Conservation (phyloP, 179 eudicot species). For the Silene coronaria region DNA sequence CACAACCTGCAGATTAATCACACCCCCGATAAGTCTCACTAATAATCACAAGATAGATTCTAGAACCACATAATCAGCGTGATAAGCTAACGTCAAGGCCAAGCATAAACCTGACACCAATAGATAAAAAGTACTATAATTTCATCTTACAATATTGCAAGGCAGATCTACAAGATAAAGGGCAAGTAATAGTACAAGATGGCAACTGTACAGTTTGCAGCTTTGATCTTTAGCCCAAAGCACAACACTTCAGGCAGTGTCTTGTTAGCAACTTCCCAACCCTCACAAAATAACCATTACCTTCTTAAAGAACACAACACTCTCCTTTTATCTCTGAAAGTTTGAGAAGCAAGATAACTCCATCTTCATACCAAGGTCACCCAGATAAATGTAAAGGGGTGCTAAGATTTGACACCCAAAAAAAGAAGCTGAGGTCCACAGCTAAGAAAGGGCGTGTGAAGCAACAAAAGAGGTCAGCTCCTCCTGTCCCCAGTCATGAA, state of each 20-base stretch:
- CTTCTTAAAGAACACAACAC: not conserved
- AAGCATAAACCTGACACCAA: not conserved
- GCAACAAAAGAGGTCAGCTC: not conserved
- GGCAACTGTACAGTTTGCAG: not conserved
- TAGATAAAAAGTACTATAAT: not conserved
- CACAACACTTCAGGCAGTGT: not conserved
- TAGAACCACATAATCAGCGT: not conserved
- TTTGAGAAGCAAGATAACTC: not conserved
- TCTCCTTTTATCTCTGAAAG: not conserved
- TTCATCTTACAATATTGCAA: too few relatives aligned
- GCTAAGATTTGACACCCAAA: not conserved
- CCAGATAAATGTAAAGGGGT: not conserved
- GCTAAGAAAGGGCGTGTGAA: not conserved
- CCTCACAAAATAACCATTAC: not conserved
- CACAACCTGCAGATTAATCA: conserved; percentile 51
- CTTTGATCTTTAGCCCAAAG: not conserved
- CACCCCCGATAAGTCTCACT: not conserved
- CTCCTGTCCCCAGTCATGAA: not conserved
- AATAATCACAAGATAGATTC: not conserved
- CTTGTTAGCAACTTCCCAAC: not conserved
- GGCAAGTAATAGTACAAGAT: not conserved
- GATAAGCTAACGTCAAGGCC: not conserved
- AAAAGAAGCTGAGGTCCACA: not conserved
- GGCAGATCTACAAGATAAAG: too few relatives aligned
- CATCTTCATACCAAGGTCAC: not conserved